Conservation (phyloP, 2,329 filamentous ascomycete genomes). For the Neofusicoccum sp. region DNA sequence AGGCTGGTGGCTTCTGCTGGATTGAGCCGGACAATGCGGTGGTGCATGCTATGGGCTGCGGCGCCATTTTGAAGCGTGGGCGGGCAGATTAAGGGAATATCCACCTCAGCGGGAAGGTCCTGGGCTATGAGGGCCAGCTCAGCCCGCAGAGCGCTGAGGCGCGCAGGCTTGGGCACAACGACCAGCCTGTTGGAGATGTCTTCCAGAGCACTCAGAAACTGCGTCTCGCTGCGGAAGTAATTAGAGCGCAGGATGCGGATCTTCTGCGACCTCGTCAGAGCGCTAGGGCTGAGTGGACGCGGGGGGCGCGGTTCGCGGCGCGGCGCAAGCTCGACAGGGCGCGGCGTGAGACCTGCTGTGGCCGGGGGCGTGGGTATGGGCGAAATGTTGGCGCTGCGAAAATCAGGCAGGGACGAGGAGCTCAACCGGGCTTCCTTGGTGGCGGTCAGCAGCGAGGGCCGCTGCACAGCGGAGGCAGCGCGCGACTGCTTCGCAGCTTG, state of each 20-base stretch:
- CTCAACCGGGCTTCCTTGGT: conserved; percentile 65
- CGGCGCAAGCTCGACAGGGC: conserved; percentile 28
- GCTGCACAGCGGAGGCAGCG: conserved; percentile 36
- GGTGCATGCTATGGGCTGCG: conserved; percentile 75
- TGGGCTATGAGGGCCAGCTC: conserved; percentile 80
- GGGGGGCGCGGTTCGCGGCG: conserved; percentile 58
- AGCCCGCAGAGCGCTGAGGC: conserved; percentile 77
- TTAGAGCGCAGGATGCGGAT: conserved; percentile 74
- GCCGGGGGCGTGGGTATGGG: conserved; percentile 42
- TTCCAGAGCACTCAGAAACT: conserved; percentile 78
- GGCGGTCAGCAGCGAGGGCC: conserved; percentile 56
- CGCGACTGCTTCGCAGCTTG: conserved; percentile 28
- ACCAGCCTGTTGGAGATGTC: conserved; percentile 85
- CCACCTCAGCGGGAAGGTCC: conserved; percentile 80
- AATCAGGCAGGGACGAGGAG: conserved; percentile 68
- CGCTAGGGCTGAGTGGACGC: conserved; percentile 59
- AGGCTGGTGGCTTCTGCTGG: conserved; percentile 82
- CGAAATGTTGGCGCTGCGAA: conserved; percentile 54
- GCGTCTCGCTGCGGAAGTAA: conserved; percentile 80
- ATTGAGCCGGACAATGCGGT: conserved; percentile 80
- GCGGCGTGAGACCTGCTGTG: conserved; percentile 42
- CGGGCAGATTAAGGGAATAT: conserved; percentile 80
- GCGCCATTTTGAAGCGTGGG: conserved; percentile 72
- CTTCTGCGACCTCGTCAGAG: conserved; percentile 68
- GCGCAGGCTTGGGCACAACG: conserved; percentile 77